Conservation (phyloP, 2,329 filamentous ascomycete species). For the Rutstroemia sp. region DNA sequence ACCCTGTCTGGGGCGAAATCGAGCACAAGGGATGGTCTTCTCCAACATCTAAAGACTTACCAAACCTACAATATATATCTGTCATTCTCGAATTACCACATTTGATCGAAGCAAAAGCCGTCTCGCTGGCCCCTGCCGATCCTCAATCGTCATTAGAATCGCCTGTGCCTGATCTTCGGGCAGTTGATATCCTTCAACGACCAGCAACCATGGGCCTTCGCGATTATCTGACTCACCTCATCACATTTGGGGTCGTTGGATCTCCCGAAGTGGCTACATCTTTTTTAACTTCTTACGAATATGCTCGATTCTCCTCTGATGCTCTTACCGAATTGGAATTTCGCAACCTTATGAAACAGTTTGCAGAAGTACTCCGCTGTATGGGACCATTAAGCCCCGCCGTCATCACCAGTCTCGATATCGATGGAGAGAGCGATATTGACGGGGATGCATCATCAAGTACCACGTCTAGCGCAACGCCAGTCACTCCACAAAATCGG, state of each 20-base stretch:
- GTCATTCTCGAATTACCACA: constrained; percentile 81
- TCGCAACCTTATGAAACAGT: constrained; percentile 71
- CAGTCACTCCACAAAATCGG: constrained; percentile 20
- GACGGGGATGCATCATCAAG: constrained; percentile 23
- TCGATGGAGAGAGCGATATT: constrained; percentile 23
- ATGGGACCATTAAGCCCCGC: constrained; percentile 49
- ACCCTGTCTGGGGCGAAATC: constrained; percentile 66
- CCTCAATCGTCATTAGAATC: constrained; percentile 33
- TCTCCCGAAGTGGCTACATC: constrained; percentile 40
- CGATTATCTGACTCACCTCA: constrained; percentile 69
- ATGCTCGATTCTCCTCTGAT: constrained; percentile 70
- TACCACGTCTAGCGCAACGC: constrained; percentile 12
- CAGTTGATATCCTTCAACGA: constrained; percentile 65
- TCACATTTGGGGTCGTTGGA: constrained; percentile 57
- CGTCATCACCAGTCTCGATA: constrained; percentile 19
- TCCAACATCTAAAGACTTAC: constrained; percentile 64
- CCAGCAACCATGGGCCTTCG: constrained; percentile 65
- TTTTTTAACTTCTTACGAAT: constrained; percentile 75
- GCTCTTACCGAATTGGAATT: constrained; percentile 66
- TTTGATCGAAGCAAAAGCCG: constrained; percentile 84
- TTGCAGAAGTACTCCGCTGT: constrained; percentile 69
- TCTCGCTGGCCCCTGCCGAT: constrained; percentile 67
- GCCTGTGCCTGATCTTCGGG: constrained; percentile 53
- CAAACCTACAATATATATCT: constrained; percentile 73
- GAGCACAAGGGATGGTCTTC: constrained; percentile 86